Conservation (phyloP, 169 alveolate genomes). For the Cyclospora cayetanensis region DNA sequence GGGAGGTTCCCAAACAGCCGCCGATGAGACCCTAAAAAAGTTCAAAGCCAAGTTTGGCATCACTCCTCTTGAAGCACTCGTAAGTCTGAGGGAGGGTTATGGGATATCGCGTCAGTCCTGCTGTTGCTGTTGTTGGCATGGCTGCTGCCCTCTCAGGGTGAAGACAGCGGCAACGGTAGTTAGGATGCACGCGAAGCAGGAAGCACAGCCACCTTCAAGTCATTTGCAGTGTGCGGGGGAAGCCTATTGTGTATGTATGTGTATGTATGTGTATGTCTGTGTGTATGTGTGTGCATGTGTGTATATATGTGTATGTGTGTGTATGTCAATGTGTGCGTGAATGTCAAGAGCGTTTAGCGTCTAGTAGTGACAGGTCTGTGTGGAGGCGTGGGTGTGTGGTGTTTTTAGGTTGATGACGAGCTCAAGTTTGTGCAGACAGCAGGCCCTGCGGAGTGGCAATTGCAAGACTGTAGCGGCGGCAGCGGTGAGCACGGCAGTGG, state of each 20-base stretch:
- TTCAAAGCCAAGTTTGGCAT: slow-evolving; percentile 42
- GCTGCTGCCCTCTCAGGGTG: neutral
- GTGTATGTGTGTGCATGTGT: no score
- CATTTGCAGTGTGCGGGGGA: no score
- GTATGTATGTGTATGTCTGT: no score
- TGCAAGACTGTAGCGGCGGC: slow-evolving; percentile 12
- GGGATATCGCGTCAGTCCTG: neutral
- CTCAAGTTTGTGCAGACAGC: slow-evolving; percentile 3
- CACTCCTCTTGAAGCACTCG: slow-evolving; percentile 47
- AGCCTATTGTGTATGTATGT: no score
- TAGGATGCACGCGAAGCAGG: neutral
- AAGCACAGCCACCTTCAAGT: no score
- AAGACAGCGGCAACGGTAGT: no score
- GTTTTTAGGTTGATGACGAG: slow-evolving; percentile 36
- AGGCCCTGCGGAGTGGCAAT: slow-evolving; percentile 51
- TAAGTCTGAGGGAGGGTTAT: no score
- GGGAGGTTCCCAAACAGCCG: neutral
- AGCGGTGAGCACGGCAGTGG: neutral
- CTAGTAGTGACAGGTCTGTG: no score
- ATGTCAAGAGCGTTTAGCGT: slow-evolving; percentile 32
- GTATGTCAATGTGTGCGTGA: neutral
- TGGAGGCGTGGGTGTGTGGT: neutral
- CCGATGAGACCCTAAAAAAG: slow-evolving; percentile 6
- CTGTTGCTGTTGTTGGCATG: neutral
- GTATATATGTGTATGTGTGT: neutral